These are phyloP conservation scores for Pseudogymnoascus sp. DNA, from an alignment of 2,329 filamentous ascomycete species.

Conservation along the genomic window DNA sequence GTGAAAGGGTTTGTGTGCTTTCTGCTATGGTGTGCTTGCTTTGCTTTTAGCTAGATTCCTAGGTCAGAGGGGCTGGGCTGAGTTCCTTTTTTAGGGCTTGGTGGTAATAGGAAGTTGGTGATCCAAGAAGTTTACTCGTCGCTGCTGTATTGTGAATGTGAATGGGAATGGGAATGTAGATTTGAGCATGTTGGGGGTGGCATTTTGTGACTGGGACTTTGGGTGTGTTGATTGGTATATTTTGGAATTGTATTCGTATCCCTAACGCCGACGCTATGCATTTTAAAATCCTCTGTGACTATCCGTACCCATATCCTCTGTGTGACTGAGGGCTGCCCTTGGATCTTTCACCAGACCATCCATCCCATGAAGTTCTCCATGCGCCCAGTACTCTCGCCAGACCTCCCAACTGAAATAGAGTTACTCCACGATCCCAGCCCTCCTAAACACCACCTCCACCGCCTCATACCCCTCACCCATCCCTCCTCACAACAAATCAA, in stretches of 20 bases:
- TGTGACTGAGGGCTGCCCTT: background rate
- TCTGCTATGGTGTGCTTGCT: background rate
- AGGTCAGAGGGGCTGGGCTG: background rate
- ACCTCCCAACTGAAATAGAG: background rate
- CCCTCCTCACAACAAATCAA: conserved; percentile 67
- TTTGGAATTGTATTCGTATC: background rate
- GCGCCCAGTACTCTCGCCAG: background rate
- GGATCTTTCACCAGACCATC: background rate
- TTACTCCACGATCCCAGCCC: background rate
- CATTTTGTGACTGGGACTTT: no score
- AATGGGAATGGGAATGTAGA: background rate
- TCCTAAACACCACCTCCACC: background rate
- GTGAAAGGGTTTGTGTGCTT: background rate
- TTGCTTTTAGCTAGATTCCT: conserved; percentile 7
- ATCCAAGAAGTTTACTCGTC: background rate
- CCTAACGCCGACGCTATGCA: conserved; percentile 5
- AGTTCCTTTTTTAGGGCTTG: background rate
- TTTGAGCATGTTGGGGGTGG: background rate
- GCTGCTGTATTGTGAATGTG: background rate
- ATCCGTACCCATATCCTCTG: background rate
- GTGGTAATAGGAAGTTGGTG: conserved; percentile 5
- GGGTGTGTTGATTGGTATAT: background rate
- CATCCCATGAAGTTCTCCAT: background rate
- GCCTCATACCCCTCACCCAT: background rate
- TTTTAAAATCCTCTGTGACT: background rate